Evolutionary conservation across 2,329 filamentous ascomycete species (phyloP).

Genomic region (Trichoderma afroharzianum): DNA sequence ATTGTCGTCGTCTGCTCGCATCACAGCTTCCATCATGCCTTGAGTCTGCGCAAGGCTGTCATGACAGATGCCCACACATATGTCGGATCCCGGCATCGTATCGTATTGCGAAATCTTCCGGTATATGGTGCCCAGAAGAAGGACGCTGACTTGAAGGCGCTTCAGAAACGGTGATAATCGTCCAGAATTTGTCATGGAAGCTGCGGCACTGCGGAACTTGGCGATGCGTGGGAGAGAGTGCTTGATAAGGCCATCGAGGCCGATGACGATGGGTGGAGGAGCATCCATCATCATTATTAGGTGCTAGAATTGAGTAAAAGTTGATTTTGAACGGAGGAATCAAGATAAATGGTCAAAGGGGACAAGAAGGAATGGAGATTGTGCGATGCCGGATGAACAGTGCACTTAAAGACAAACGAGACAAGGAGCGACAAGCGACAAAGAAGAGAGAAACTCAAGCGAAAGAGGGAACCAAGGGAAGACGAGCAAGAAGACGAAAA

Average conservation of each 20-base stretch:
- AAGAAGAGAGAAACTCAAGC: not conserved
- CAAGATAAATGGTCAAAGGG: not conserved
- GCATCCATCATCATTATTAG: not conserved
- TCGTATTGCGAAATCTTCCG: not conserved
- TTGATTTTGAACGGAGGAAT: not conserved
- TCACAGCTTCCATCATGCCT: conserved; percentile 13
- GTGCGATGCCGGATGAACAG: not conserved
- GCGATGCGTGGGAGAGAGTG: conserved; percentile 3
- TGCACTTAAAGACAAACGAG: not conserved
- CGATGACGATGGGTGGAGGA: conserved; percentile 4
- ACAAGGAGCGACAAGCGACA: not conserved
- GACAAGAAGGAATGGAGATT: not conserved
- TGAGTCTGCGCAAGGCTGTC: conserved; percentile 7
- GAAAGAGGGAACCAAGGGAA: not conserved
- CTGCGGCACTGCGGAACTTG: not conserved
- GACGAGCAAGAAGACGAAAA: not conserved
- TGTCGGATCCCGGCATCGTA: not conserved
- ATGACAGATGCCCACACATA: conserved; percentile 1
- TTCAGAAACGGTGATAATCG: not conserved
- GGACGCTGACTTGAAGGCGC: conserved; percentile 5
- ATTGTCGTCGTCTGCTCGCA: not conserved
- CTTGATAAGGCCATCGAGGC: conserved; percentile 9
- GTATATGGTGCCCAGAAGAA: not conserved
- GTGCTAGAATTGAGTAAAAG: not conserved
- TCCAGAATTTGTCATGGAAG: not conserved